Base-by-base conservation (phyloP, 495 filamentous ascomycete species). In the Hyaloscypha variabilis region DNA sequence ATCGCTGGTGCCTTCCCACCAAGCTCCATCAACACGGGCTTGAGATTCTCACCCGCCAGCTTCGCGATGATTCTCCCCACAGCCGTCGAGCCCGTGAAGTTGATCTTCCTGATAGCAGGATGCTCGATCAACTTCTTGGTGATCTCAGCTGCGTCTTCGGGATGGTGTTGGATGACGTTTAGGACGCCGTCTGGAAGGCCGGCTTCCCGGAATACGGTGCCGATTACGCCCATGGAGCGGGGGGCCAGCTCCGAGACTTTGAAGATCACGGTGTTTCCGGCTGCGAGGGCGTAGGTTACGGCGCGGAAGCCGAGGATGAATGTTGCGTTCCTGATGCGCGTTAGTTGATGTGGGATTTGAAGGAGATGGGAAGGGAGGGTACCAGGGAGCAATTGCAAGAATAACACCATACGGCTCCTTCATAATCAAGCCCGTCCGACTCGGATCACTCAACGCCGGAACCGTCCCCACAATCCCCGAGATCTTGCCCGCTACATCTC, bases 341-440 rank as follows among this genome's bases (percentile, higher is more conserved):
- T 36, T 25, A 46, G 39, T 46, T 46, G 17, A 46, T 8, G 17
- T 46, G 39, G 19, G 13, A 46, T 46, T 5, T 5, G 13, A 6
- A 36, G 31, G 17, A 17, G 39, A 46, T 14, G 17, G 6, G 39
- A 17, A 46, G 6, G 6, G 39, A 3, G 19, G 39, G 8, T 46
- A 64, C 62, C 62, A 96, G 49, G 93, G 91, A 28, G 90, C 91
- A 75, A 95, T 91, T 24, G 84, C 87, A 19, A 96, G 77, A 2
- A 93, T 77, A 25, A 95, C 92, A 23, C 93, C 93, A 67, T 86
- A 92, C 4, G 93, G 93, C 74, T 96, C 89, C 70, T 88, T 90
- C 56, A 87, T 77, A n/a, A 96, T 77, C 71, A 96, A 80, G 0
- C 89, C 89, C 17, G 81, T 80, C 42, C 78, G 79, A 6, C 82